Base-by-base conservation (phyloP, 1,139 yeast genomes). In the Taphrina confusa region DNA sequence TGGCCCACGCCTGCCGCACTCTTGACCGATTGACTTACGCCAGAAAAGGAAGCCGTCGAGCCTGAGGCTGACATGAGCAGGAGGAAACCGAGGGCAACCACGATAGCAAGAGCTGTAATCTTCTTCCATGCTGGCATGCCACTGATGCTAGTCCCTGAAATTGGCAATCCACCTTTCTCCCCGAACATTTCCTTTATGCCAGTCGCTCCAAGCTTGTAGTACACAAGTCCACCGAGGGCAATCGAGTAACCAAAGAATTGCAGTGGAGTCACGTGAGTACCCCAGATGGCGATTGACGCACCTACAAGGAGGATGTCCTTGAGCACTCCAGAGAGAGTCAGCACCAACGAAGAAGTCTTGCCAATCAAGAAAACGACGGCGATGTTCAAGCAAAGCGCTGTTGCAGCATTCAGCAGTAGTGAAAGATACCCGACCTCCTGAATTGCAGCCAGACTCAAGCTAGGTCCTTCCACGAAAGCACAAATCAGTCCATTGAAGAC, bases 281-380 rank as follows among this genome's bases (percentile, higher is more conserved):
- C 61, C 68, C 68, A 66, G 30, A 66, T 58, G 18, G 64, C 22
- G 20, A 67, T 57, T 18, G 68, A 66, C 16, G 66, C 63, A 9
- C 63, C 50, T 12, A 66, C 68, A 4, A 66, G 61, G 22, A 66
- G 56, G 14, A 66, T 66, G 45, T 66, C 68, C 54, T 66, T 66
- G 20, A 66, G 57, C 31, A 66, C 66, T 12, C 68, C 68, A 42
- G 68, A 66, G 30, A 66, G 58, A 27, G 68, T 65, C 25, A 66
- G 60, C n/a, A 66, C 68, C 30, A 66, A 59, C 2, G 67, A 65
- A 4, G 68, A 66, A 11, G 68, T 66, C 20, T 63, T 61, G n/a
- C 68, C 68, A 49, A 66, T 64, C 22, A 66, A 52, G 45, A 65
- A 57, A 6, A 66, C 68, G 11, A 66, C 68, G 6, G 68, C 61